Base-by-base conservation (phyloP, 805 yeast genomes). In the Kazachstania viticola region DNA sequence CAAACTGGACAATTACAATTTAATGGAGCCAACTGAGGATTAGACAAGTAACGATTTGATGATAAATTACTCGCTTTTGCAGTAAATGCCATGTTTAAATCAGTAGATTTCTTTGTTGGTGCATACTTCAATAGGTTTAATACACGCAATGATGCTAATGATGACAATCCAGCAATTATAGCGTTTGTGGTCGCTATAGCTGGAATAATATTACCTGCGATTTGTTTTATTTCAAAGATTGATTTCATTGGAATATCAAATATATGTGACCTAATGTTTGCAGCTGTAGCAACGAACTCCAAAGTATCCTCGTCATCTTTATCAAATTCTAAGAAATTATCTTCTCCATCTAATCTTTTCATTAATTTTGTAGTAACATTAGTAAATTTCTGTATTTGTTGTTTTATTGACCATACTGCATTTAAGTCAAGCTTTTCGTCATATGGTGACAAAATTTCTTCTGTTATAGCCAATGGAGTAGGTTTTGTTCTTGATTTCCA, bases 101-200 rank as follows among this genome's bases (percentile, higher is more conserved):
- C 56, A 37, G 61, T 49, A 26, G 71, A 64, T 7, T 54, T 51
- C 2, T 45, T 40, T 7, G 54, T 42, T 11, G 56, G 53, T 3
- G 56, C 54, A 18, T 54, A 41, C 2, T 48, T 45, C 42, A 60
- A 40, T 38, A 51, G 46, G 34, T 42, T 45, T 28, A 79, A 46
- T 33, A 73, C 53, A 51, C 72, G 70, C 29, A 85, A 58, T 0
- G 94, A 79, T 24, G 78, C 73, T 25, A 88, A 52, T 3, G 85
- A 76, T 12, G 91, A 79, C 42, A 84, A 69, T 0, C 98, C 98
- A 0, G 95, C 85, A 44, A 91, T 77, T 11, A 91, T 78, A 1
- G 98, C 97, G 54, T 91, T 91, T 3, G 96, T 88, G 2, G 98
- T 91, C 5, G 98, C 97, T 44, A 93, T 87, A 0, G 98, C 98